A percentile compares a stretch with the other conserved stretches of the same genome.
phyloP scores from a whole-genome alignment of 2,329 filamentous ascomycete genomes.

The Clarireedia hainanense region DNA sequence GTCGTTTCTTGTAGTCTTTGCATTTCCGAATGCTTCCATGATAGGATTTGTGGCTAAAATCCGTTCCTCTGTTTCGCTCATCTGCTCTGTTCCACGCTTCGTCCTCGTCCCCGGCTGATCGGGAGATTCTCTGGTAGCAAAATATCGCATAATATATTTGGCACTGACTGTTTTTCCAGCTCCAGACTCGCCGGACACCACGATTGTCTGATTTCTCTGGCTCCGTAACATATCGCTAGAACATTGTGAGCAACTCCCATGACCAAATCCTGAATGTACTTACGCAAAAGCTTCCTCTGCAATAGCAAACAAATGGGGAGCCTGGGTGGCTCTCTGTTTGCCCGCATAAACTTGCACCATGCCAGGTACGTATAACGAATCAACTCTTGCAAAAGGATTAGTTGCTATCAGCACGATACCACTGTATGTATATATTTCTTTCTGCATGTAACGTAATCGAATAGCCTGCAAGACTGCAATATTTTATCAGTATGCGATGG shows the following conservation, averaged over 20 bases:
- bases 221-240: conserved; percentile 91
- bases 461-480: conserved; percentile 86
- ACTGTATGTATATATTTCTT: conserved; percentile 99
- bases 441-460: conserved; percentile 91
- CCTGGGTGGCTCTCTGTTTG: conserved; percentile 92
- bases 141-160: conserved; percentile 99
- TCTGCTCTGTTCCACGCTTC: conserved; percentile 68
- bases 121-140: conserved; percentile 91
- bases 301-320: conserved; percentile 96
- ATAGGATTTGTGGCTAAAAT: conserved; percentile 98
- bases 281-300: conserved; percentile 98
- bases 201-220: conserved; percentile 92
- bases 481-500: conserved; percentile 13
- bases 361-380: conserved; percentile 95
- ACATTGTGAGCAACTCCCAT: conserved; percentile 31
- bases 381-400: conserved; percentile 94
- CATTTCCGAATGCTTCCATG: conserved; percentile 99
- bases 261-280: conserved; percentile 29
- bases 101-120: conserved; percentile 72
- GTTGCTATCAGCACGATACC: conserved; percentile 98
- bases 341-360: conserved; percentile 99
- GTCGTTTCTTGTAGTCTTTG: conserved; percentile 98
- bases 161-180: conserved; percentile 98
- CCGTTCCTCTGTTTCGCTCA: conserved; percentile 98
- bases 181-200: conserved; percentile 98